Base-by-base conservation (phyloP, 106 monocot genomes). In the Dendrobium catenatum region DNA sequence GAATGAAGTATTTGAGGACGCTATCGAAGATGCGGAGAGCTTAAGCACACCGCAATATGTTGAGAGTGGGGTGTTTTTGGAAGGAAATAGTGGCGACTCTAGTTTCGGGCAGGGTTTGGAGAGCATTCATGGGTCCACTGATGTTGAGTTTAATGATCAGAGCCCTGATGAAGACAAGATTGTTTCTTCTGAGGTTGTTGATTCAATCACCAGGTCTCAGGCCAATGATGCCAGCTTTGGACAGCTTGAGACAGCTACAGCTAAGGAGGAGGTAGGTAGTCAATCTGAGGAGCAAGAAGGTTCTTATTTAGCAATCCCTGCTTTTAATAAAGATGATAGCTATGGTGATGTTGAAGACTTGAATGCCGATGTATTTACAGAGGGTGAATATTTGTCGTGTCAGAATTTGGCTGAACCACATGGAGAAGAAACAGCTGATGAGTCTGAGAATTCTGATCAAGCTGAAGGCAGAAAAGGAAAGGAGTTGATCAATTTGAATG, bases 1-100 rank as follows among this genome's bases (percentile, higher is more conserved):
- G 24, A 80, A 66, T 68, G 86, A 88, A 22, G 72, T 68, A 11
- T 88, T 80, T 51, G 88, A 86, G 81, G 86, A 88, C 78, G 81
- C 90, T 42, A n/a, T 49, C 43, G 16, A 68, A 24, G 77, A 43
- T 29, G 15, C 10, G 15, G 79, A 79, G 31, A 75, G 67, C 31
- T 76, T 76, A 18, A 19, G 46, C 16, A 67, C 37, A 58, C 72
- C 20, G 40, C 54, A 44, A 37, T 9, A 47, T 75, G 68, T 54
- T 27, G 84, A 82, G 56, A 64, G 58, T 47, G 51, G 48, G 26
- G 19, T 49, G 48, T 22, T 8, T 76, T 49, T 41, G 55, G 81
- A 81, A 24, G 83, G 37, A 24, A 43, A 68, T 49, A 41, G 42
- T 72, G 78, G 46, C 9, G 70, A 55, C 40, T 27, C 15, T 44